phyloP scores from a whole-genome alignment of 2,329 filamentous ascomycete species.

The Cytospora paraplurivora region DNA sequence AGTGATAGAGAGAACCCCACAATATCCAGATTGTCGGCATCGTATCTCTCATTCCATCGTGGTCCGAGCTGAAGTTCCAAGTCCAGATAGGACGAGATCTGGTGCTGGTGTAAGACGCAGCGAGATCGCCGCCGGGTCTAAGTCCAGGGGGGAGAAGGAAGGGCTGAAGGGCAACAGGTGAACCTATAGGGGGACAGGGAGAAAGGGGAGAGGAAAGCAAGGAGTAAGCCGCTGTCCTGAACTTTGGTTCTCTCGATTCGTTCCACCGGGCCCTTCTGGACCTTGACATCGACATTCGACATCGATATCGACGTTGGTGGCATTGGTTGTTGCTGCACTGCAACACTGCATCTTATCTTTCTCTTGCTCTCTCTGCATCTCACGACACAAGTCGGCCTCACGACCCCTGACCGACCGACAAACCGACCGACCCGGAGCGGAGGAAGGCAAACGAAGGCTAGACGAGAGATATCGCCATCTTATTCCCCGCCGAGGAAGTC shows the following conservation, averaged over 20 bases:
- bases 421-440: not conserved
- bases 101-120: conserved; percentile 20
- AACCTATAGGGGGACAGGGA: not conserved
- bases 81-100: not conserved
- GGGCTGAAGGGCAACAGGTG: not conserved
- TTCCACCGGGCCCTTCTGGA: conserved; percentile 10
- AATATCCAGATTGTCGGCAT: conserved; percentile 27
- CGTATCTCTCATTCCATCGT: not conserved
- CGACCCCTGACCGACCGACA: not conserved
- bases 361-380: too few species aligned
- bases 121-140: conserved; percentile 4
- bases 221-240: too few species aligned
- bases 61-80: conserved; percentile 23
- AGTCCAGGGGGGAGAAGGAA: conserved; percentile 1
- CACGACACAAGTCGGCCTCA: too few species aligned
- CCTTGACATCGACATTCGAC: not conserved
- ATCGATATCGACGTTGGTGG: not conserved
- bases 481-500: conserved; percentile 1
- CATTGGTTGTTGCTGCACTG: too few species aligned
- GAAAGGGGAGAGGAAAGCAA: not conserved
- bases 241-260: too few species aligned
- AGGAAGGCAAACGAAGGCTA: conserved; percentile 7
- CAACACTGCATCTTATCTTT: too few species aligned
- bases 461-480: conserved; percentile 14
- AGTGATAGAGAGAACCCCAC: not conserved